Conservation (phyloP, 2,329 filamentous ascomycete genomes). For the Xylariaceae sp. region DNA sequence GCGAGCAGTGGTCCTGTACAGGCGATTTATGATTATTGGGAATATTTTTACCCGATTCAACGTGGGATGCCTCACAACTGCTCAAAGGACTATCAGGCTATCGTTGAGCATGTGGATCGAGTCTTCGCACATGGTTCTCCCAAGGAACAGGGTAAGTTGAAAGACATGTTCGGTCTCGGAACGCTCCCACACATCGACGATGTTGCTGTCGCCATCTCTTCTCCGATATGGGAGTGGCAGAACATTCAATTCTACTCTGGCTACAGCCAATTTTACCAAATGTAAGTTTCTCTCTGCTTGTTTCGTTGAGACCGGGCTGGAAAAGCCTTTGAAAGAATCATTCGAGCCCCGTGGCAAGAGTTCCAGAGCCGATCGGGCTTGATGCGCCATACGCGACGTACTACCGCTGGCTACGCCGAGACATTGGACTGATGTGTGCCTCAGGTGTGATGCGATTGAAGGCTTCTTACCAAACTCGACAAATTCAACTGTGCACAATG, state of each 20-base stretch:
- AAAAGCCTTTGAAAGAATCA: too few relatives aligned
- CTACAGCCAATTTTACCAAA: constrained; percentile 30
- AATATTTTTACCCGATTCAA: constrained; percentile 54
- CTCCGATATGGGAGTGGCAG: constrained; percentile 31
- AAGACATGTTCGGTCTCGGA: constrained; percentile 47
- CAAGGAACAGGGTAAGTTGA: constrained; percentile 39
- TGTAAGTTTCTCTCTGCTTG: constrained; percentile 15
- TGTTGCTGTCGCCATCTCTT: constrained; percentile 36
- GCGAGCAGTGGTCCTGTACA: constrained; percentile 52
- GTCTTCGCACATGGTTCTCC: constrained; percentile 36
- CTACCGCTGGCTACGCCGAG: too few relatives aligned
- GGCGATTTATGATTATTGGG: constrained; percentile 53
- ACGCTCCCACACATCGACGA: constrained; percentile 47
- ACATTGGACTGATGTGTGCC: too few relatives aligned
- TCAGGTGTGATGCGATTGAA: constrained; percentile 27
- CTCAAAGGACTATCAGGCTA: constrained; percentile 45
- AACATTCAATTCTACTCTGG: constrained; percentile 28
- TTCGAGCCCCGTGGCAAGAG: too few relatives aligned
- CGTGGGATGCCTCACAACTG: constrained; percentile 55
- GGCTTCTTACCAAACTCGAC: constrained; percentile 25
- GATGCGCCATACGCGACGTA: too few relatives aligned
- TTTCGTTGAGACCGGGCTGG: too few relatives aligned
- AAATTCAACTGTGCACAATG: constrained; percentile 4
- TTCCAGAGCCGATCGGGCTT: too few relatives aligned
- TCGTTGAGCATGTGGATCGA: constrained; percentile 51